Evolutionary conservation across 1,284 basidiomycete genomes (phyloP), one percentile per base, ranked within the genome.

Genomic region (Pterula multifida): DNA sequence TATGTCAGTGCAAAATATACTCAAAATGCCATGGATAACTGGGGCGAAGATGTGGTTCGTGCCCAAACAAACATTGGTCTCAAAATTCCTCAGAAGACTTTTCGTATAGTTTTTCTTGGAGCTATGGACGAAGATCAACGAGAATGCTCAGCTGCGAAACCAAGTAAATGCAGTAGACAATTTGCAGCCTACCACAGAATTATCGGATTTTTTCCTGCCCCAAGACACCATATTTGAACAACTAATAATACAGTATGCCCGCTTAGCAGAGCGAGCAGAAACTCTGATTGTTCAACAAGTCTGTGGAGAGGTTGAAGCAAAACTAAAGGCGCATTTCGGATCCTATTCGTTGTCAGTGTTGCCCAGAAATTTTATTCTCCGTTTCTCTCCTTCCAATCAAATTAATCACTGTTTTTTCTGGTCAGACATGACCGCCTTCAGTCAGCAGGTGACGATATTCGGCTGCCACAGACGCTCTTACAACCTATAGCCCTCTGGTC

Each of bases 11-110:
- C 88, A 1, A 75, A 71, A 49, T 90, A 82, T 63, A 69, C 92
- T 23, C 71, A 75, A 51, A 65, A 68, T 22, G 79, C 79, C 1
- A 78, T 93, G 70, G 73, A 79, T 48, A 63, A 61, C 2, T 96
- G 92, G 92, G 83, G 85, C 24, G 92, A 96, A 63, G 90, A 94
- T 46, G 56, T 86, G 60, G 91, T 92, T 55, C 58, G 82, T 64
- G 4, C 22, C 19, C n/a, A n/a, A n/a, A n/a, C n/a, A n/a, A n/a
- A n/a, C n/a, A n/a, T n/a, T n/a, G n/a, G 15, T n/a, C n/a, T n/a
- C n/a, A n/a, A n/a, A n/a, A 22, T n/a, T 60, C 4, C 26, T 35
- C 4, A 39, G n/a, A n/a, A n/a, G n/a, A n/a, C n/a, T n/a, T n/a
- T 21, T 12, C 17, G 47, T 49, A 12, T 58, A 94, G 89, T 91